Conservation (phyloP, 306 rosid species). For the Aeschynomene evenia region DNA sequence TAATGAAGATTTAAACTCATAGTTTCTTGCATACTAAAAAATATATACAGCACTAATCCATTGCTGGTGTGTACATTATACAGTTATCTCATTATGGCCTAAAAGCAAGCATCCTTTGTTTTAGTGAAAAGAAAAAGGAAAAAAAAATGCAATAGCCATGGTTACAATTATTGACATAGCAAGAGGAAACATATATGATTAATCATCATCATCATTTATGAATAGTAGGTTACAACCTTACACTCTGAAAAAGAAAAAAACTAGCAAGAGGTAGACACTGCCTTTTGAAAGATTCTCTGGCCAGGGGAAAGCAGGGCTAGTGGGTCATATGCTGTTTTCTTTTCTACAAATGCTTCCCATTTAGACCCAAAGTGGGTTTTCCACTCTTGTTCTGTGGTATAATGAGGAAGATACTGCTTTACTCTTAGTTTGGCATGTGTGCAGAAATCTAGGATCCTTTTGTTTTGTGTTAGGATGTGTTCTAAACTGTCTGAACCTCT, state of each 20-base stretch:
- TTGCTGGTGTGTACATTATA: slow-evolving; percentile 14
- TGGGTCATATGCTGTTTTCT: slow-evolving; percentile 82
- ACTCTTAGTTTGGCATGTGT: slow-evolving; percentile 43
- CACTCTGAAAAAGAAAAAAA: background rate
- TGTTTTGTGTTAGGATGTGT: slow-evolving; percentile 61
- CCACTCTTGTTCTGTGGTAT: slow-evolving; percentile 76
- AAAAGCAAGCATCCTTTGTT: slow-evolving; percentile 7
- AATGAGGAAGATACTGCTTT: slow-evolving; percentile 87
- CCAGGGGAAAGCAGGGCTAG: slow-evolving; percentile 93
- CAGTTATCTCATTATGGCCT: slow-evolving; percentile 19
- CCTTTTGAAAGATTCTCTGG: slow-evolving; percentile 83
- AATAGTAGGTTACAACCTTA: slow-evolving; percentile 21
- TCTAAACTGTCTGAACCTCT: slow-evolving; percentile 63
- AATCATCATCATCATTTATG: slow-evolving; percentile 13
- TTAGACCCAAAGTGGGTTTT: slow-evolving; percentile 68
- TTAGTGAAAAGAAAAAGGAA: no score
- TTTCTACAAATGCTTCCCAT: slow-evolving; percentile 60
- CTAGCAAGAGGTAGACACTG: slow-evolving; percentile 40
- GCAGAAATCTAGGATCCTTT: slow-evolving; percentile 63
- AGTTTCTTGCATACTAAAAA: slow-evolving; percentile 18
- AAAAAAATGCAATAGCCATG: slow-evolving; percentile 21
- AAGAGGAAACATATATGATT: slow-evolving; percentile 10
- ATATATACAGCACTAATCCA: slow-evolving; percentile 17
- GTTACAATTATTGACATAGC: slow-evolving; percentile 29
- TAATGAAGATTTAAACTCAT: slow-evolving; percentile 14